Evolutionary conservation across 2,329 filamentous ascomycete genomes (phyloP).

Genomic region (Sporothrix dimorphospora): DNA sequence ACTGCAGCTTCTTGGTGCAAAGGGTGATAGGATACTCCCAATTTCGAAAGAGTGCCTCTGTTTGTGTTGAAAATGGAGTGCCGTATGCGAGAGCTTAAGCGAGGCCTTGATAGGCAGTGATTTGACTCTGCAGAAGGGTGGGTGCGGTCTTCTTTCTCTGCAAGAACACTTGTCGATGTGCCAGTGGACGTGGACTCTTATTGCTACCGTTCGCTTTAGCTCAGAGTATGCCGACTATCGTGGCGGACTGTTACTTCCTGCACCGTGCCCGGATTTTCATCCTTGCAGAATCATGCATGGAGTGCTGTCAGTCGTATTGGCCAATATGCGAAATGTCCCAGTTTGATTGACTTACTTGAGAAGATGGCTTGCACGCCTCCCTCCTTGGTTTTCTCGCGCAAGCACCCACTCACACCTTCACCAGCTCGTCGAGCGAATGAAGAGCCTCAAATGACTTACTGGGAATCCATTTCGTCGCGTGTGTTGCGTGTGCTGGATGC

Average conservation of each 20-base stretch:
- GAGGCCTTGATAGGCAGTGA: neutral
- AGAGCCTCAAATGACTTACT: neutral
- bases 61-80: neutral
- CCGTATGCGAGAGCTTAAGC: neutral
- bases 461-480: no score
- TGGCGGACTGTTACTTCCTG: neutral
- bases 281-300: neutral
- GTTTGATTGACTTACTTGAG: neutral
- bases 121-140: neutral
- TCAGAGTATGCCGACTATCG: neutral
- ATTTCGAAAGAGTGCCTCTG: neutral
- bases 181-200: neutral
- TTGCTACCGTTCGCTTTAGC: neutral
- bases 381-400: neutral
- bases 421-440: neutral
- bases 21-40: no score
- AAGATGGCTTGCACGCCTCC: neutral
- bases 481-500: no score
- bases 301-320: neutral
- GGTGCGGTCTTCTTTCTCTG: neutral
- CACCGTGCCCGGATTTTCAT: neutral
- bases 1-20: no score
- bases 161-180: slow-evolving; percentile 14
- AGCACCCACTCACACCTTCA: neutral
- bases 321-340: neutral